Base-by-base conservation (phyloP, 768 basidiomycete genomes). In the Amanita thiersii region DNA sequence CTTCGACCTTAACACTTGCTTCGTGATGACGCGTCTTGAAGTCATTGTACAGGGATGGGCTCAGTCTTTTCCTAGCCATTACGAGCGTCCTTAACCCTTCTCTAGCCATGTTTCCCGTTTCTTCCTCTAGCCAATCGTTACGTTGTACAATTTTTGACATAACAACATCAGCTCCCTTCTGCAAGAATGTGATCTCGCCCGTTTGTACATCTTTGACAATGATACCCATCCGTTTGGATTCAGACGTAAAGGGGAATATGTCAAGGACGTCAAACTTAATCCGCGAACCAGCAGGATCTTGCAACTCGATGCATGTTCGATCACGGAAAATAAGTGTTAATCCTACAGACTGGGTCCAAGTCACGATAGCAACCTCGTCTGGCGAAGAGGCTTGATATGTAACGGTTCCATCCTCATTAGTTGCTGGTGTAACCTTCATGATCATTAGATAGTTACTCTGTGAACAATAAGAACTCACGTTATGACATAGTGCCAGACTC, bases 341-440 rank as follows among this genome's bases (percentile, higher is more conserved):
- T 0, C 94, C 94, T 48, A 98, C 86, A 0, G 90, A 92, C 48
- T 89, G 84, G 6, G 96, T 98, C 90, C 91, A 98, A 46, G 81
- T 82, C 26, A 99, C 94, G 51, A 99, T 98, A 31, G 96, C 96
- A 32, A 98, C 96, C 65, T 99, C 96, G 54, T 99, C 96, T 0
- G 96, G 96, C 1, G 96, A 99, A 0, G 93, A 94, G 0, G 96
- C 96, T 69, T 99, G 94, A 57, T 98, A 99, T 0, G 94, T 97
- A 28, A 96, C 77, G 1, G 81, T 80, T 5, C 90, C 91, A 52
- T 99, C 94, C 52, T 97, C 93, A 55, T 96, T 94, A 11, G 72
- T 77, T 3, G 94, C 89, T 1, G 96, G 96, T 0, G 94, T 99
- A 26, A 98, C 92, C 93, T 96, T 49, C 1, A 31, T 25, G 9